phyloP scores from a whole-genome alignment of 306 rosid genomes.

The Quillaja saponaria region DNA sequence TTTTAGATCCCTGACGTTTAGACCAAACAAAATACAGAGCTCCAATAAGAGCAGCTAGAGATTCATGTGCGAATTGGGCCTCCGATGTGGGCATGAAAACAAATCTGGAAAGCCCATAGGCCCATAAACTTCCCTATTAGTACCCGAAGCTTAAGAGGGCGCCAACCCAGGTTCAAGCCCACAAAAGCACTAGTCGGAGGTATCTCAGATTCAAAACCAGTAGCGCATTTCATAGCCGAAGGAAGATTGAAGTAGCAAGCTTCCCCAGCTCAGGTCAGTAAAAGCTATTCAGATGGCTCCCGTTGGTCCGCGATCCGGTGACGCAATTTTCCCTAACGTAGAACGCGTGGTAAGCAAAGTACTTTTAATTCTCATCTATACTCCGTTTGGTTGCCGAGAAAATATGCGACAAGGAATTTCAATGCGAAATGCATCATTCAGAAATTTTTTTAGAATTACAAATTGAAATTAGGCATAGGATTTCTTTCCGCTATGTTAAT shows the following conservation, averaged over 20 bases:
- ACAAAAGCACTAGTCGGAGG: neutral
- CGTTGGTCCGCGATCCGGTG: slow-evolving; percentile 89
- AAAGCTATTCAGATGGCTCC: slow-evolving; percentile 68
- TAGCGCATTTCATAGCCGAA: neutral
- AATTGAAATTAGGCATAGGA: neutral
- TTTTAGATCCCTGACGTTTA: too few relatives aligned
- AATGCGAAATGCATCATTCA: neutral
- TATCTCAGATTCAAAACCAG: neutral
- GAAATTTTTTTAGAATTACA: neutral
- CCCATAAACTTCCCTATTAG: too few relatives aligned
- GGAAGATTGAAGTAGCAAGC: neutral
- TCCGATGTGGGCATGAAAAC: slow-evolving; percentile 26
- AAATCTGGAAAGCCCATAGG: neutral
- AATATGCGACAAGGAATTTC: neutral
- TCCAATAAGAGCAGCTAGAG: too few relatives aligned
- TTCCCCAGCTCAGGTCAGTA: slow-evolving; percentile 23
- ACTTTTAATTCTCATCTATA: neutral
- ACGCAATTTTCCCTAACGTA: slow-evolving; percentile 83
- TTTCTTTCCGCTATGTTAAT: neutral
- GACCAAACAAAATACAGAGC: too few relatives aligned
- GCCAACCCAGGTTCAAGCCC: too few relatives aligned
- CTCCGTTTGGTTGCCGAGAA: slow-evolving; percentile 25
- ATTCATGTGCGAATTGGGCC: too few relatives aligned
- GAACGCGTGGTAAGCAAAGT: slow-evolving; percentile 79
- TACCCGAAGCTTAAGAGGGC: too few relatives aligned